phyloP scores from a whole-genome alignment of 108 stramenopile genomes.

The Cyclotella atomus region DNA sequence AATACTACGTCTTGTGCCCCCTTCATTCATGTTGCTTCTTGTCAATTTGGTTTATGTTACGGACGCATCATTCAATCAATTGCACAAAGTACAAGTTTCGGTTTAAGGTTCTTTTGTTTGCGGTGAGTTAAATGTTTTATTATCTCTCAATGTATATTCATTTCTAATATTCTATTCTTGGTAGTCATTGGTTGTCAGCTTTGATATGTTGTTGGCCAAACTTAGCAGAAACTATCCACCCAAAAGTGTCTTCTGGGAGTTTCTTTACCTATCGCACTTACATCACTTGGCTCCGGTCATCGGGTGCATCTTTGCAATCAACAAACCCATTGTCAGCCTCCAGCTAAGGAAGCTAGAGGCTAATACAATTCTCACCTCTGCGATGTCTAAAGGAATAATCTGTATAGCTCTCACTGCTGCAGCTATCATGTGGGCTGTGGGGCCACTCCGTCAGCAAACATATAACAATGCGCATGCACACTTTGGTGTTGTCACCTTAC shows the following conservation, averaged over 20 bases:
- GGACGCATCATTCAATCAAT: slow-evolving; percentile 47
- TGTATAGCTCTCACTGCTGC: slow-evolving; percentile 27
- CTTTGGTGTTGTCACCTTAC: slow-evolving; percentile 75
- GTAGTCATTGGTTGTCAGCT: slow-evolving; percentile 68
- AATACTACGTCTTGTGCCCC: slow-evolving; percentile 83
- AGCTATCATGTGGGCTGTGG: slow-evolving; percentile 54
- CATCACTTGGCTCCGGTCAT: slow-evolving; percentile 82
- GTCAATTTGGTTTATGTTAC: slow-evolving; percentile 71
- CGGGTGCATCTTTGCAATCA: slow-evolving; percentile 83
- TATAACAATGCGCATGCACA: slow-evolving; percentile 79
- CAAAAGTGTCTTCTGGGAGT: slow-evolving; percentile 64
- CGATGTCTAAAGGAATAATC: slow-evolving; percentile 53
- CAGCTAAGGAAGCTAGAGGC: slow-evolving; percentile 45
- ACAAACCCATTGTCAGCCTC: slow-evolving; percentile 68
- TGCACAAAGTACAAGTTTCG: slow-evolving; percentile 71
- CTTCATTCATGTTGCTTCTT: slow-evolving; percentile 83
- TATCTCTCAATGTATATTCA: no score
- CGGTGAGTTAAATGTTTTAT: slow-evolving; percentile 1
- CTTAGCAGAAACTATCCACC: slow-evolving; percentile 45
- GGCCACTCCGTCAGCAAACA: slow-evolving; percentile 47
- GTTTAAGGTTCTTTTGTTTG: slow-evolving; percentile 63
- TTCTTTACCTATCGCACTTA: slow-evolving; percentile 72
- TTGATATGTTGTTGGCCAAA: slow-evolving; percentile 47
- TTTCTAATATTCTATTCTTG: not conserved
- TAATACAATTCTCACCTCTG: slow-evolving; percentile 7